A percentile compares a stretch with the other conserved stretches of the same genome.
phyloP scores from a whole-genome alignment of 805 yeast species.

The Suhomyces vadensis region DNA sequence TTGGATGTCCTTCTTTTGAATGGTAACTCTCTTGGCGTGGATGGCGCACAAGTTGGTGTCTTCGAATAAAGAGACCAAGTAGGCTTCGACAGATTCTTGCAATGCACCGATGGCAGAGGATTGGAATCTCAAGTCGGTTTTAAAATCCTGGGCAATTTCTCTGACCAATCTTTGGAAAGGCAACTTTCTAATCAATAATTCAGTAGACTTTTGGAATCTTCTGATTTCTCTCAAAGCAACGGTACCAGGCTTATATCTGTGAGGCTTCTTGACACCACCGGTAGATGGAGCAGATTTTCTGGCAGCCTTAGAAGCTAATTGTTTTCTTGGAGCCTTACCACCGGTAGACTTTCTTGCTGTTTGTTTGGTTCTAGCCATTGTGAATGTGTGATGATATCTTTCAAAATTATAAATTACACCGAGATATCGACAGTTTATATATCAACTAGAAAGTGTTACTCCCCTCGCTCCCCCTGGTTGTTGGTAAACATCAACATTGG shows the following conservation, averaged over 20 bases:
- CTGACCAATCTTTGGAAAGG: conserved; percentile 97
- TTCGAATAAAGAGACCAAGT: conserved; percentile 48
- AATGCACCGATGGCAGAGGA: conserved; percentile 49
- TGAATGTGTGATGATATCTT: conserved; percentile 10
- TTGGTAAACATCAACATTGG: not conserved
- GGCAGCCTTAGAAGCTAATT: conserved; percentile 88
- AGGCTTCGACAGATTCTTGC: conserved; percentile 50
- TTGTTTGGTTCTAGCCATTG: conserved; percentile 92
- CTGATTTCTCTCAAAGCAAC: conserved; percentile 96
- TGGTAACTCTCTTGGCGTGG: conserved; percentile 51
- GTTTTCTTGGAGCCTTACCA: conserved; percentile 96
- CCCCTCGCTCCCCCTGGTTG: too few relatives aligned
- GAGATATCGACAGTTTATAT: conserved; percentile 1
- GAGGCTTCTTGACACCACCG: conserved; percentile 93
- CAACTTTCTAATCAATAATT: conserved; percentile 89
- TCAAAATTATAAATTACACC: not conserved
- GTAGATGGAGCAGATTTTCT: conserved; percentile 91
- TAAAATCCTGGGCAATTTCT: conserved; percentile 93
- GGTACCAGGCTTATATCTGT: conserved; percentile 97
- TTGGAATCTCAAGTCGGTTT: conserved; percentile 93
- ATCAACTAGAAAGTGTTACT: too few relatives aligned
- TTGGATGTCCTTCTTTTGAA: conserved; percentile 50
- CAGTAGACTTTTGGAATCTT: conserved; percentile 96
- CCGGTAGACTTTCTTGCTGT: conserved; percentile 94
- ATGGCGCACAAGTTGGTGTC: conserved; percentile 52